A percentile compares a stretch with the other conserved stretches of the same genome.
phyloP scores from a whole-genome alignment of 192 early-diverging fungal species.

The Linnemannia schmuckeri region DNA sequence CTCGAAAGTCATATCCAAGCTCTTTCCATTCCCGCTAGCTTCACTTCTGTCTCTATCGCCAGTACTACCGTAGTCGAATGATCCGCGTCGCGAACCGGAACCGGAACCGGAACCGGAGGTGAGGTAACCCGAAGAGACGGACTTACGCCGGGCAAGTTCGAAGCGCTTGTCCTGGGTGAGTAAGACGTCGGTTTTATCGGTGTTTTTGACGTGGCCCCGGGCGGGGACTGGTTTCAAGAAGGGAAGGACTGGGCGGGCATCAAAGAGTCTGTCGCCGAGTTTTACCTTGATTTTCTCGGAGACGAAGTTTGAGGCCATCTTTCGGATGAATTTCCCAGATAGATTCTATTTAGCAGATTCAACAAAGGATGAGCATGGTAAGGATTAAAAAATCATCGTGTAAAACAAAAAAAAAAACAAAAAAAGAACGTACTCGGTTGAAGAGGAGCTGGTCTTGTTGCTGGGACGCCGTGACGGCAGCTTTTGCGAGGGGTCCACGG shows the following conservation, averaged over 20 bases:
- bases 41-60: background rate
- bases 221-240: conserved; percentile 35
- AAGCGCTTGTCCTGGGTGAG: conserved; percentile 36
- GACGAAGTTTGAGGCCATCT: conserved; percentile 32
- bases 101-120: background rate
- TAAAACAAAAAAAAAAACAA: background rate
- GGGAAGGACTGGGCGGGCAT: conserved; percentile 27
- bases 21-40: background rate
- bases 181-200: conserved; percentile 20
- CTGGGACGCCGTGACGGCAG: conserved; percentile 21
- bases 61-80: background rate
- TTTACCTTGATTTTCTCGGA: conserved; percentile 22
- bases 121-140: conserved; percentile 38
- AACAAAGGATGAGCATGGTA: background rate
- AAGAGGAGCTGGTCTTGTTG: conserved; percentile 41
- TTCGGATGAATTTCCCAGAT: conserved; percentile 38
- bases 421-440: conserved; percentile 23
- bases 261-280: conserved; percentile 28
- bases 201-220: conserved; percentile 17
- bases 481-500: conserved; percentile 32
- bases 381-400: background rate
- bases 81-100: background rate
- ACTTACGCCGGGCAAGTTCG: conserved; percentile 34
- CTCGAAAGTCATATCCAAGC: conserved; percentile 18
- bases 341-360: conserved; percentile 14